Base-by-base conservation (phyloP, 1,284 basidiomycete species). In the Vanrija pseudolonga region DNA sequence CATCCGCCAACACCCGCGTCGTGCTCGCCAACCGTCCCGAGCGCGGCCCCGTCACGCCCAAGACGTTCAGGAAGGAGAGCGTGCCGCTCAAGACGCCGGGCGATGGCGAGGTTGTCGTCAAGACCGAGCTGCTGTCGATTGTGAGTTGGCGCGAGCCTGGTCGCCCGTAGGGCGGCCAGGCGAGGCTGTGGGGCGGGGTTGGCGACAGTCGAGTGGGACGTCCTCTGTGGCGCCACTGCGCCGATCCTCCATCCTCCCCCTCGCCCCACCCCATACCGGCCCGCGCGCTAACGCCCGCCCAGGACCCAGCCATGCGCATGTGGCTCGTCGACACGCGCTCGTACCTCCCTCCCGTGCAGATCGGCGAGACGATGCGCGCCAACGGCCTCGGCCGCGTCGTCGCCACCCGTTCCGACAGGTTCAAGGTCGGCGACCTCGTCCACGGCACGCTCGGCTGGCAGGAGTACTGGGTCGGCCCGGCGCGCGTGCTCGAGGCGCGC, bases 251-350 rank as follows among this genome's bases (percentile, higher is more conserved):
- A 9, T 11, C 32, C 6, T 8, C 28, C 28, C 8, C 28, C 5
- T 4, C 11, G 32, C 24, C 24, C 9, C 24, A 9, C 24, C 9
- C 24, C 5, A 4, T 26, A 26, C 24, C n/a, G n/a, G 24, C 24
- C 9, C 24, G 36, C 19, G 6, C 19, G n/a, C 14, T 40, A 5
- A 40, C 39, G 19, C 26, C 22, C 9, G n/a, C n/a, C n/a, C 53
- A 71, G 70, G 90, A 92, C 67, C 88, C 90, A 32, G 88, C 88
- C 1, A 91, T 92, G 89, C 83, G 90, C 36, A 86, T 84, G 11
- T 94, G 87, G 82, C 68, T 95, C 49, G 83, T 82, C 56, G 87
- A 90, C 68, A 71, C 67, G 18, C 80, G 87, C 47, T 85, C 68
- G 22, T 80, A 80, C 62, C 64, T 80, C 32, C 74, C 75, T 4